Percentiles rank a stretch among this genome's conserved stretches.
Conservation (phyloP, 495 filamentous ascomycete species). For the Niebla homalea region DNA sequence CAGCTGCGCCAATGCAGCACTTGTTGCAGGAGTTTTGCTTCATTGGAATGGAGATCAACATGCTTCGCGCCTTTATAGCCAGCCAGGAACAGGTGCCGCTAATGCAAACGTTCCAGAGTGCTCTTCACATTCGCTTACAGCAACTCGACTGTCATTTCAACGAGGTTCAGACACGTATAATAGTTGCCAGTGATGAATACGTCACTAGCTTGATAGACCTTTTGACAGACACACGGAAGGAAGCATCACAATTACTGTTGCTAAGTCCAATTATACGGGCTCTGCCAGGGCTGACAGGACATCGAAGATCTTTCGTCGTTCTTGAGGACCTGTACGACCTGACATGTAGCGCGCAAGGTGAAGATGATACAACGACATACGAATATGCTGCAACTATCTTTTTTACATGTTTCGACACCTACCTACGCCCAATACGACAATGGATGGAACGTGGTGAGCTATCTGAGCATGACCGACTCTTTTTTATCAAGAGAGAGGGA, state of each 20-base stretch:
- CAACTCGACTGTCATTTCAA: constrained; percentile 33
- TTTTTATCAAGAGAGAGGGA: constrained; percentile 55
- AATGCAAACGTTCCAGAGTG: constrained; percentile 42
- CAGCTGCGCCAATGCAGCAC: constrained; percentile 25
- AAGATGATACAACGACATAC: constrained; percentile 47
- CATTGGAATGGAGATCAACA: constrained; percentile 33
- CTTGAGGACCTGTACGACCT: constrained; percentile 64
- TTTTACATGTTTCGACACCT: constrained; percentile 70
- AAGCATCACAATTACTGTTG: constrained; percentile 38
- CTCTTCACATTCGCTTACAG: constrained; percentile 28
- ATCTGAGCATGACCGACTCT: constrained; percentile 44
- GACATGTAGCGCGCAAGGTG: constrained; percentile 53
- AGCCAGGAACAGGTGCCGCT: constrained; percentile 30
- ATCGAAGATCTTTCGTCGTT: constrained; percentile 37
- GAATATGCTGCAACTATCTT: constrained; percentile 52
- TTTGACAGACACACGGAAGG: constrained; percentile 42
- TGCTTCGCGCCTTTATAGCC: constrained; percentile 32
- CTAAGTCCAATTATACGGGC: constrained; percentile 35
- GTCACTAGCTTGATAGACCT: constrained; percentile 47
- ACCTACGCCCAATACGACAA: constrained; percentile 58
- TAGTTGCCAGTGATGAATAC: constrained; percentile 21
- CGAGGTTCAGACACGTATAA: constrained; percentile 29
- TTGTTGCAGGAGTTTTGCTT: constrained; percentile 29
- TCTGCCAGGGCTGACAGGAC: constrained; percentile 10
- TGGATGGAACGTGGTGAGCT: constrained; percentile 83